Base-by-base conservation (phyloP, 176 grass and related monocot species). In the Elymus sibiricus region DNA sequence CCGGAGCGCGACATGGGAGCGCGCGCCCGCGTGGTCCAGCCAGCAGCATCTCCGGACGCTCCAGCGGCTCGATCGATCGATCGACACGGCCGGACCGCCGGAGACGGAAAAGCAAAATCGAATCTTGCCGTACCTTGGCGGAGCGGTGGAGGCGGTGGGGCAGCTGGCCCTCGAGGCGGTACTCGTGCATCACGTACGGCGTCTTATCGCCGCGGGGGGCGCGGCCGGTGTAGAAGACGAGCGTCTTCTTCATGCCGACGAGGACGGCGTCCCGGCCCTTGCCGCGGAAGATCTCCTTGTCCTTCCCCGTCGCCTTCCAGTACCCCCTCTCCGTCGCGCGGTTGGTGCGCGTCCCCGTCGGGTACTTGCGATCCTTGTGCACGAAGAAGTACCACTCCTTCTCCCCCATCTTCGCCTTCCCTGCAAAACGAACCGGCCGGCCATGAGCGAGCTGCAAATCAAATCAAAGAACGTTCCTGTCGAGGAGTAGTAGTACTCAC, bases 221-320 rank as follows among this genome's bases (percentile, higher is more conserved):
- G 49, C 97, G 89, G 0, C 97, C 97, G 0, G 51, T 63, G 92
- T 99, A 91, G 97, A 99, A 99, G 75, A 99, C 97, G 67, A 99
- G 97, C 76, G 97, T 99, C 86, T 99, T 99, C 94, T 93, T 97
- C 97, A 99, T 99, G 39, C 97, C 97, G 39, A 99, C 88, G 12
- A 97, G 90, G 12, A 92, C 59, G 16, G 72, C 85, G 78, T 76
- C 85, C 8, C 43, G 43, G 72, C 72, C 72, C 72, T 76, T 76
- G 47, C 90, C 90, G 19, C 88, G 87, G 62, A 84, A 93, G 79
- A 99, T 97, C 69, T 99, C 97, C 90, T 93, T 94, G 74, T 99
- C 97, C 83, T 99, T 99, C 43, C 97, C 97, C 21, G 97, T 99
- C 29, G 97, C 97, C 89, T 99, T 99, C 97, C 97, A 99, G 76